phyloP scores from a whole-genome alignment of 176 grass and related monocot genomes.

The Oryza rufipogon region DNA sequence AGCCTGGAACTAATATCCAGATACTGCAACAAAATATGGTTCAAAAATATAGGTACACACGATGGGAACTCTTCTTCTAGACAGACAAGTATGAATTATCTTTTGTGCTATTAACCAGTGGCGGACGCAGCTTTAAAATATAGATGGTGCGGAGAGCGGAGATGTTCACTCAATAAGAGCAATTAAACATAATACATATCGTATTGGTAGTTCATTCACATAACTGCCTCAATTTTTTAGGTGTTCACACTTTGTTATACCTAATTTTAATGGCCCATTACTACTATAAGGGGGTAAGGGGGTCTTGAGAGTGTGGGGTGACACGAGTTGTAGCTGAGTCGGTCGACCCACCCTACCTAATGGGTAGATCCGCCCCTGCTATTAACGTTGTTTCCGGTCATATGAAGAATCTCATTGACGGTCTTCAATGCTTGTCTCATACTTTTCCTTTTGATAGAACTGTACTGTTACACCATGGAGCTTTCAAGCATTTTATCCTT shows the following conservation, averaged over 20 bases:
- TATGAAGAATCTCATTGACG: slow-evolving; percentile 1
- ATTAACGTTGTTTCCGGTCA: slow-evolving; percentile 18
- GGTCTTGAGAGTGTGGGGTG: too few relatives aligned
- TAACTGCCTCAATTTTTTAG: too few relatives aligned
- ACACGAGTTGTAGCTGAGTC: too few relatives aligned
- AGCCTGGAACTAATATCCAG: slow-evolving; percentile 91
- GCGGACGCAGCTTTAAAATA: too few relatives aligned
- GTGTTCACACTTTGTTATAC: too few relatives aligned
- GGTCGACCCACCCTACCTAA: too few relatives aligned
- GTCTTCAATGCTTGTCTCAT: not conserved
- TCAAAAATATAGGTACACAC: slow-evolving; percentile 72
- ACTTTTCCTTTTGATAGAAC: not conserved
- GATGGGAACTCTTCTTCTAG: slow-evolving; percentile 23
- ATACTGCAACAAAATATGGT: slow-evolving; percentile 92
- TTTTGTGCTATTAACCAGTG: not conserved
- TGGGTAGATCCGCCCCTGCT: not conserved
- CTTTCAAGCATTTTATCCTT: slow-evolving; percentile 18
- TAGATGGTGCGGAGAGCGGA: too few relatives aligned
- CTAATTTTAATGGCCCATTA: too few relatives aligned
- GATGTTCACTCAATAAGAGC: too few relatives aligned
- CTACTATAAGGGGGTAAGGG: too few relatives aligned
- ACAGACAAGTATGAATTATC: not conserved
- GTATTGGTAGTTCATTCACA: too few relatives aligned
- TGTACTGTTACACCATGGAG: not conserved
- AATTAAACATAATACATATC: too few relatives aligned